Percentiles rank a stretch among this genome's conserved stretches.
These are phyloP conservation scores for Eucalyptus lansdowneana DNA, from an alignment of 345 rosid species.

Conservation along the genomic window DNA sequence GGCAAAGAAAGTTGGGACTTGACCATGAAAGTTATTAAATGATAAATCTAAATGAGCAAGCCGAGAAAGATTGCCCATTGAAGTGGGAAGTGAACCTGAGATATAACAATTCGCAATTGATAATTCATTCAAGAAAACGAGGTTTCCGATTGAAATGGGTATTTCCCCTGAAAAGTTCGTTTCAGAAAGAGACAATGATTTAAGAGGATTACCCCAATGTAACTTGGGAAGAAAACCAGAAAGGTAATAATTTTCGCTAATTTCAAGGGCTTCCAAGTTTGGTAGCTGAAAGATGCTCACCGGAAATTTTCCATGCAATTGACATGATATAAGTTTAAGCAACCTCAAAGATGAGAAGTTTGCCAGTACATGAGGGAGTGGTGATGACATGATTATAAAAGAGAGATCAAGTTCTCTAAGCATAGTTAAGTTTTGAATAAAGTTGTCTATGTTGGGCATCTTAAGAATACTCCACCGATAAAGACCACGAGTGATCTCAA, in stretches of 20 bases:
- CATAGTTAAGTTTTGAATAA: background rate
- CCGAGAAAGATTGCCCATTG: background rate
- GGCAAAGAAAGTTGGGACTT: background rate
- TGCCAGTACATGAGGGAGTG: background rate
- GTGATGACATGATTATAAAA: background rate
- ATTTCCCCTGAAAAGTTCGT: background rate
- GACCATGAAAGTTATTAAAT: fast-evolving
- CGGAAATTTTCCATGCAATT: fast-evolving
- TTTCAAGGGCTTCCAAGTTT: fast-evolving
- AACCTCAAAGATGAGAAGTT: background rate
- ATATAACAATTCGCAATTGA: fast-evolving
- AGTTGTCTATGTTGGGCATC: background rate
- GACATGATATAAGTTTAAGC: fast-evolving
- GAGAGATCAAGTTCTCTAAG: background rate
- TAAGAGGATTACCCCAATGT: fast-evolving
- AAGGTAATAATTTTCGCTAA: fast-evolving
- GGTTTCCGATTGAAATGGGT: background rate
- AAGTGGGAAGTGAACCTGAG: background rate
- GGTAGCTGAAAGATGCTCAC: fast-evolving
- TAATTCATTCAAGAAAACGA: background rate
- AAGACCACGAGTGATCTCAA: fast-evolving
- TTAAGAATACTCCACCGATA: no score
- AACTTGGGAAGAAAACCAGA: background rate
- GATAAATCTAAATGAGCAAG: background rate
- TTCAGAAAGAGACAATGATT: fast-evolving